phyloP scores from a whole-genome alignment of 441 rosid species.

The Kokia cookei region DNA sequence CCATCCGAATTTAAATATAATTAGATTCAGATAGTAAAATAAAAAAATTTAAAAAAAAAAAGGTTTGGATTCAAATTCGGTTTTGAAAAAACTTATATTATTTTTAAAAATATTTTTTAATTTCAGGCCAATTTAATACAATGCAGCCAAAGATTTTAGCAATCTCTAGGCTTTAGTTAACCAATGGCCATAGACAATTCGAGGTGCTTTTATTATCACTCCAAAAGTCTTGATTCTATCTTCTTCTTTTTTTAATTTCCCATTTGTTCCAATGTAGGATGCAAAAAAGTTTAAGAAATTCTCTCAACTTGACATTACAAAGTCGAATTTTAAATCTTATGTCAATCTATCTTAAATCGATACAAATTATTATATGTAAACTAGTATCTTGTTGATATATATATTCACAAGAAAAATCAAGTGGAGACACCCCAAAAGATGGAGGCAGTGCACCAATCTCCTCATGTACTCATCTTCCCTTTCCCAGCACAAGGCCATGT shows the following conservation, averaged over 20 bases:
- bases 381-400: no score
- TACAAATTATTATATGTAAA: no score
- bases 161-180: not conserved
- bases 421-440: not conserved
- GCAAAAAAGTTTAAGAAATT: no score
- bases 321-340: no score
- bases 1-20: rapidly evolving
- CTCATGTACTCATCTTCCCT: slow-evolving; percentile 31
- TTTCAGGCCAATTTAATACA: not conserved
- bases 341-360: no score
- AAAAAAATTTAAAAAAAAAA: no score
- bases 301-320: no score
- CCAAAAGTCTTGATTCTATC: not conserved
- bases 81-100: no score
- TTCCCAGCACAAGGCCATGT: slow-evolving; percentile 39
- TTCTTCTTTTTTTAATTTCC: no score
- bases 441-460: not conserved
- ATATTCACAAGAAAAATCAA: not conserved
- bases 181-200: not conserved
- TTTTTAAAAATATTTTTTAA: not conserved
- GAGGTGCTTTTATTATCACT: not conserved
- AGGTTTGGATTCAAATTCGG: no score
- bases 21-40: no score
- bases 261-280: not conserved
- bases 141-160: not conserved